Conservation (phyloP, 2,329 filamentous ascomycete species). For the Colletotrichum somersetense region DNA sequence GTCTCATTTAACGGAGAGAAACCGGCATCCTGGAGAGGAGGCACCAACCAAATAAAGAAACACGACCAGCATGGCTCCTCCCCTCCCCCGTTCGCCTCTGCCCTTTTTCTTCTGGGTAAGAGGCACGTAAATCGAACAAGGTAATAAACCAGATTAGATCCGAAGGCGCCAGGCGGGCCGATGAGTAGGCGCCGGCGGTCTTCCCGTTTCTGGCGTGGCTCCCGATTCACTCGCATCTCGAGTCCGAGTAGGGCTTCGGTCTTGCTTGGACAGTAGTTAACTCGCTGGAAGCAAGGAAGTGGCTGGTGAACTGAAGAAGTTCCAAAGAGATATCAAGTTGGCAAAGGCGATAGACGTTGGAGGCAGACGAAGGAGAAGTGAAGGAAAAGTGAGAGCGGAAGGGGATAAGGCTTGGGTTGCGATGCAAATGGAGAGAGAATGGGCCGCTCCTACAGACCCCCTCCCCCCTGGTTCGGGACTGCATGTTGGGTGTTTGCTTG, state of each 20-base stretch:
- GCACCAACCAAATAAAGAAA: neutral
- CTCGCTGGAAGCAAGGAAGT: neutral
- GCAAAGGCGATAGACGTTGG: neutral
- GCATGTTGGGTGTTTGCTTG: neutral
- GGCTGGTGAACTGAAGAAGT: neutral
- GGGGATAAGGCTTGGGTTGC: neutral
- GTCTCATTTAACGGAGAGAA: neutral
- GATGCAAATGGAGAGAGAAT: neutral
- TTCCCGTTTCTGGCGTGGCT: neutral
- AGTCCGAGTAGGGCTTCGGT: neutral
- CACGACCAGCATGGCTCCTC: neutral
- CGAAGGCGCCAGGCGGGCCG: constrained; percentile 8
- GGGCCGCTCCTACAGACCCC: neutral
- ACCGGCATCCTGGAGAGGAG: neutral
- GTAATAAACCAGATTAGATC: neutral
- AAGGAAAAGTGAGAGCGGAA: neutral
- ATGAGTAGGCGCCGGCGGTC: neutral
- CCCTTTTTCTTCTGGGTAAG: neutral
- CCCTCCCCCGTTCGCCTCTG: neutral
- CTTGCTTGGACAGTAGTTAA: neutral
- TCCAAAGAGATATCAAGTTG: neutral
- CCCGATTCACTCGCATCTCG: neutral
- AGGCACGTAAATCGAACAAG: neutral
- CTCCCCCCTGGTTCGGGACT: neutral
- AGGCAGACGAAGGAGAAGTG: neutral